phyloP scores from a whole-genome alignment of 1,139 yeast species.

The Kodamaea sp. region DNA sequence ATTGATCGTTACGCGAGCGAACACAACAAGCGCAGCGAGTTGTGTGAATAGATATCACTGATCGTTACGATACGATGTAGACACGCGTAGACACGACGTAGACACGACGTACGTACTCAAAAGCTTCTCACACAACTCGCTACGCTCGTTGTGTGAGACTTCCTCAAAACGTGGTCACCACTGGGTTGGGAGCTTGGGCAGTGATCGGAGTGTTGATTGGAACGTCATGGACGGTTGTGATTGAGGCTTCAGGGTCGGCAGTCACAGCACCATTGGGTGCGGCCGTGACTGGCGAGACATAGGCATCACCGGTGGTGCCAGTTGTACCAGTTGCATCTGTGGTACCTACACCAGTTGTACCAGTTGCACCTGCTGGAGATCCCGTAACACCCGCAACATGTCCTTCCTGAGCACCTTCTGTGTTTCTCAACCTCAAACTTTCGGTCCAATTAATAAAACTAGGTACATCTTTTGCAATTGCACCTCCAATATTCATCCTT shows the following conservation, averaged over 20 bases:
- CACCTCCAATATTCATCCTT: constrained; percentile 50
- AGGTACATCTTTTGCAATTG: constrained; percentile 67
- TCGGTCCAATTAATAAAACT: constrained; percentile 50
- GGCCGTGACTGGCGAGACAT: neutral
- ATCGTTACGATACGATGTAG: no score
- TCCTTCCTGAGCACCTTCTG: constrained; percentile 7
- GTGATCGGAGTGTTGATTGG: no score
- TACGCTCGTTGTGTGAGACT: no score
- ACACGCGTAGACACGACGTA: no score
- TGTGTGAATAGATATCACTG: no score
- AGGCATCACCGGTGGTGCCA: neutral
- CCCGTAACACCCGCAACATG: constrained; percentile 6
- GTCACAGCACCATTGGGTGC: neutral
- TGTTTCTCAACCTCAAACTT: constrained; percentile 6
- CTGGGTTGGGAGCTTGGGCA: no score
- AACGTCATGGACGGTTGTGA: no score
- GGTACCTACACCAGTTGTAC: constrained; percentile 2
- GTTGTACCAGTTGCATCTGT: constrained; percentile 1
- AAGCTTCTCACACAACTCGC: no score
- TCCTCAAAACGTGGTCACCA: no score
- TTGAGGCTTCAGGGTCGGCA: neutral
- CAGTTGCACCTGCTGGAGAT: constrained; percentile 2
- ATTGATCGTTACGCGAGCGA: no score
- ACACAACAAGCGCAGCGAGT: no score
- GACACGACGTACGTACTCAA: no score